phyloP scores from a whole-genome alignment of 2,329 filamentous ascomycete genomes.

The Pseudogymnoascus pannorum region DNA sequence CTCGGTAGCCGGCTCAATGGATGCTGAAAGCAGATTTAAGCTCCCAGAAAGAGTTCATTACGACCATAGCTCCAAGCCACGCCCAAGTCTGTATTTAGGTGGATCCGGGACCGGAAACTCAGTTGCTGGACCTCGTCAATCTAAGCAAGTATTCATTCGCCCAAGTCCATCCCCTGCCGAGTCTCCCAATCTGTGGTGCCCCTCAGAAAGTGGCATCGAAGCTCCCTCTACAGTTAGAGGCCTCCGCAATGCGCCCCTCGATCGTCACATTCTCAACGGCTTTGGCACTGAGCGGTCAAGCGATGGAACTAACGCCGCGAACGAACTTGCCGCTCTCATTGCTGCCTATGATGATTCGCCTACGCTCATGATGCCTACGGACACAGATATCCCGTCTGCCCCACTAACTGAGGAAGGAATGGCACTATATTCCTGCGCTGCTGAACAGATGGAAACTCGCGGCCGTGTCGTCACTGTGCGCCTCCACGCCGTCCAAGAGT shows the following conservation, averaged over 20 bases:
- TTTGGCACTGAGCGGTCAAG: not conserved
- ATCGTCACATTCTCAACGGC: not conserved
- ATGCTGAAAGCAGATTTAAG: not conserved
- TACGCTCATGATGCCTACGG: not conserved
- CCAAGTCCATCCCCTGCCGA: not conserved
- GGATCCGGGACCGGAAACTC: not conserved
- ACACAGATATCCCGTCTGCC: not conserved
- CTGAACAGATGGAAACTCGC: not conserved
- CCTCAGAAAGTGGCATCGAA: not conserved
- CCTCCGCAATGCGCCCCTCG: not conserved
- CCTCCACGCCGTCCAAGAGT: not conserved
- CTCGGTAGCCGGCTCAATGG: not conserved
- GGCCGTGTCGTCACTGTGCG: constrained; percentile 9
- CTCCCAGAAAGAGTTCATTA: not conserved
- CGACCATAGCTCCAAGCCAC: not conserved
- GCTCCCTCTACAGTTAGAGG: not conserved
- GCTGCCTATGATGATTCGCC: not conserved
- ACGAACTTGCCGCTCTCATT: not conserved
- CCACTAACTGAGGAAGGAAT: not conserved
- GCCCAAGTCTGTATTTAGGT: not conserved
- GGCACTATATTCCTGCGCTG: not conserved
- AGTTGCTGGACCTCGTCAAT: not conserved
- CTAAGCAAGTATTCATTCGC: not conserved
- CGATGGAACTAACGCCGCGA: not conserved
- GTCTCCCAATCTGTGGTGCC: not conserved